Percentiles rank a stretch among this genome's conserved stretches.
Conservation (phyloP, 2,329 filamentous ascomycete genomes). For the Penicillium brevicompactum region DNA sequence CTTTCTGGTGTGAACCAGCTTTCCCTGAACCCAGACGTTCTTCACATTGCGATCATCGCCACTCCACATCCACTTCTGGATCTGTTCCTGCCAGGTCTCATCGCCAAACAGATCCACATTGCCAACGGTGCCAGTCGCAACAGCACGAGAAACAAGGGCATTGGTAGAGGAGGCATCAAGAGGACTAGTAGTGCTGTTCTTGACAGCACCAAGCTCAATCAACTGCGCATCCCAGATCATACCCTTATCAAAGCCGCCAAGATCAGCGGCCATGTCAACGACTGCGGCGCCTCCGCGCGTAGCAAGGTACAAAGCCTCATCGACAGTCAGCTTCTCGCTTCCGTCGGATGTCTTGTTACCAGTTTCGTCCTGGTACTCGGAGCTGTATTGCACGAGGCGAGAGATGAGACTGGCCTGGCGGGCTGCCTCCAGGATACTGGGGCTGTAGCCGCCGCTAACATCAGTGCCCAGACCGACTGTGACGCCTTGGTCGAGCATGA, state of each 20-base stretch:
- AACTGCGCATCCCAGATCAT: conserved; percentile 92
- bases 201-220: conserved; percentile 62
- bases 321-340: conserved; percentile 70
- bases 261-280: conserved; percentile 68
- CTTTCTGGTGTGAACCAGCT: conserved; percentile 67
- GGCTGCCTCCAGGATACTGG: conserved; percentile 77
- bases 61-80: conserved; percentile 93
- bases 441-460: conserved; percentile 82
- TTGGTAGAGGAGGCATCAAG: neutral
- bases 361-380: conserved; percentile 41
- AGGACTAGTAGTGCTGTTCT: conserved; percentile 22
- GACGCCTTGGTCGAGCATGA: conserved; percentile 72
- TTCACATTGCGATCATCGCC: conserved; percentile 91
- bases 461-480: conserved; percentile 88
- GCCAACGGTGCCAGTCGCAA: conserved; percentile 53
- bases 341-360: conserved; percentile 42
- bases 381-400: conserved; percentile 58
- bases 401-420: conserved; percentile 79
- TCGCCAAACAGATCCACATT: conserved; percentile 88
- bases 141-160: conserved; percentile 12
- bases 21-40: conserved; percentile 85
- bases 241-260: conserved; percentile 83
- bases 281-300: conserved; percentile 86
- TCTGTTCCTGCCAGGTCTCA: conserved; percentile 81
- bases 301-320: conserved; percentile 82